Evolutionary conservation across 2,329 filamentous ascomycete species (phyloP).

Genomic region (Alternaria infectoria): DNA sequence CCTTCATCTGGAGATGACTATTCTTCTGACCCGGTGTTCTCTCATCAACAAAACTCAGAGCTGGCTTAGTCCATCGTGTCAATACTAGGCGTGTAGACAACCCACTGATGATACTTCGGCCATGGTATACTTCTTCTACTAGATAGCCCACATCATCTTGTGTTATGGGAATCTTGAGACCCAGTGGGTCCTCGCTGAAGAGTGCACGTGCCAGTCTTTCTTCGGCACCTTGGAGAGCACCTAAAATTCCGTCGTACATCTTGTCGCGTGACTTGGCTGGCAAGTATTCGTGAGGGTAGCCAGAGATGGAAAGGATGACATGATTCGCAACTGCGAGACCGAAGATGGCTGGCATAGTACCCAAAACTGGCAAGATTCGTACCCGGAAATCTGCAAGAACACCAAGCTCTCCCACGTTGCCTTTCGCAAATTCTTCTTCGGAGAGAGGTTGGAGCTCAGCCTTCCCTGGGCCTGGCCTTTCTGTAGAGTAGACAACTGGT

Average conservation of each 20-base stretch:
- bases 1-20: conserved; percentile 69
- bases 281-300: conserved; percentile 86
- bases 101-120: conserved; percentile 81
- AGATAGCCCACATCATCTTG: conserved; percentile 84
- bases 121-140: conserved; percentile 85
- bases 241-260: conserved; percentile 85
- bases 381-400: conserved; percentile 92
- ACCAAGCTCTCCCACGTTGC: conserved; percentile 82
- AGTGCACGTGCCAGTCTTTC: conserved; percentile 71
- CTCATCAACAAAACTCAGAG: conserved; percentile 67
- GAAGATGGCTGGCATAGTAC: conserved; percentile 97
- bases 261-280: conserved; percentile 84
- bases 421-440: conserved; percentile 87
- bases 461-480: conserved; percentile 89
- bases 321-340: conserved; percentile 92
- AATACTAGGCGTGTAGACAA: conserved; percentile 79
- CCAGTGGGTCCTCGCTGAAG: conserved; percentile 63
- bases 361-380: conserved; percentile 90
- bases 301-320: conserved; percentile 79
- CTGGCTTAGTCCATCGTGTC: conserved; percentile 78
- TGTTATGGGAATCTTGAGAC: conserved; percentile 80
- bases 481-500: conserved; percentile 89
- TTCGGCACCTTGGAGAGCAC: conserved; percentile 76
- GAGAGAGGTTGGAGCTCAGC: conserved; percentile 84
- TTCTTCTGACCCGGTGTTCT: conserved; percentile 77